Conservation (phyloP, 2,329 filamentous ascomycete species). For the Fusarium brevicatenulatum region DNA sequence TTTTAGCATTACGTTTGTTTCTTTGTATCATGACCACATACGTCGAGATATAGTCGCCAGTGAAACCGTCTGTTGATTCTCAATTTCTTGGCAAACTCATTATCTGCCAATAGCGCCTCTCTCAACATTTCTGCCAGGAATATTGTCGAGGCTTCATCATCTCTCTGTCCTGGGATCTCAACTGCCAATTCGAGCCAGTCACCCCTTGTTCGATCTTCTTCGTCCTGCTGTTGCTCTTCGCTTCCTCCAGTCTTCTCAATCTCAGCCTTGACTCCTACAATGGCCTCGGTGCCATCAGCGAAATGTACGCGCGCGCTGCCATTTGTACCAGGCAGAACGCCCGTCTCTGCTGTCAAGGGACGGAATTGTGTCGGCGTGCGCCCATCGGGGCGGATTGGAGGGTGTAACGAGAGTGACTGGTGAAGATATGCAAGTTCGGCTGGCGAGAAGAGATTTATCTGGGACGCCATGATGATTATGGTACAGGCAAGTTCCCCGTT, state of each 20-base stretch:
- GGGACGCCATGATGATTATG: slow-evolving; percentile 66
- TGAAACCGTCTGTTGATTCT: slow-evolving; percentile 93
- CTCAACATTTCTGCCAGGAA: slow-evolving; percentile 89
- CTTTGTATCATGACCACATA: slow-evolving; percentile 57
- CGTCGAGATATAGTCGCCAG: slow-evolving; percentile 96
- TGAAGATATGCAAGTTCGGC: slow-evolving; percentile 97
- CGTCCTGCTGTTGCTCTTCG: slow-evolving; percentile 51
- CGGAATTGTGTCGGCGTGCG: slow-evolving; percentile 87
- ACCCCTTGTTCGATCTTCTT: slow-evolving; percentile 56
- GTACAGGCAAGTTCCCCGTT: neutral
- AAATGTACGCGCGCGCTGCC: slow-evolving; percentile 95
- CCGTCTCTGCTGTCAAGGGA: slow-evolving; percentile 87
- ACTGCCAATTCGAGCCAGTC: slow-evolving; percentile 92
- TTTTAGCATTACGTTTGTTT: neutral
- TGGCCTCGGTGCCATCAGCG: slow-evolving; percentile 92
- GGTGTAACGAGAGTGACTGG: slow-evolving; percentile 80
- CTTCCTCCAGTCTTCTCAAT: slow-evolving; percentile 75
- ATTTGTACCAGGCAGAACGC: slow-evolving; percentile 88
- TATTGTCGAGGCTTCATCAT: slow-evolving; percentile 89
- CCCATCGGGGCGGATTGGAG: slow-evolving; percentile 90
- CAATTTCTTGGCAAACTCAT: slow-evolving; percentile 74
- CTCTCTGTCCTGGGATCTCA: slow-evolving; percentile 88
- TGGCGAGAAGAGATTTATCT: slow-evolving; percentile 84
- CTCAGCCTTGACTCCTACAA: slow-evolving; percentile 95
- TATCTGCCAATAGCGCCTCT: slow-evolving; percentile 83